Conservation (phyloP, 805 yeast species). For the Candida jianshihensis region DNA sequence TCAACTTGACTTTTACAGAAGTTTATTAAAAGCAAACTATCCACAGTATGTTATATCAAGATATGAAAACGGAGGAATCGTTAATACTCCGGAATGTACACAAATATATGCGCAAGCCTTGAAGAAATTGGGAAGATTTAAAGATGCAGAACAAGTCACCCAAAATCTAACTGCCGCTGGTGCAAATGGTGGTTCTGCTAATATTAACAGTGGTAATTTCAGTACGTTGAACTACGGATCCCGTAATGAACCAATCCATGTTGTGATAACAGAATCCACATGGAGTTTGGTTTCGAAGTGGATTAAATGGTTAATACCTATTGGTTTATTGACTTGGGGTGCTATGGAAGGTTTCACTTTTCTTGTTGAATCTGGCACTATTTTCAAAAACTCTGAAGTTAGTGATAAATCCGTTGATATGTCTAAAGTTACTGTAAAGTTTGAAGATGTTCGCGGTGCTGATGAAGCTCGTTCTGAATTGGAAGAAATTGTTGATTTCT, state of each 20-base stretch:
- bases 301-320: conserved; percentile 82
- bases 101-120: conserved; percentile 76
- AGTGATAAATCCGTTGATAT: conserved; percentile 75
- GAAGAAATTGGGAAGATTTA: conserved; percentile 65
- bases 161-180: conserved; percentile 34
- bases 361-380: conserved; percentile 75
- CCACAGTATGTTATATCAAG: conserved; percentile 97
- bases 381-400: conserved; percentile 65
- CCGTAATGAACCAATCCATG: conserved; percentile 82
- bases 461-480: conserved; percentile 98
- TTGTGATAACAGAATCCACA: conserved; percentile 82
- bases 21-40: conserved; percentile 69
- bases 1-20: conserved; percentile 81
- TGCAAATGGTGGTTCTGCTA: conserved; percentile 3
- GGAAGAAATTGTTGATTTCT: conserved; percentile 95
- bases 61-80: conserved; percentile 91
- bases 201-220: conserved; percentile 2
- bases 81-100: conserved; percentile 73
- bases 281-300: conserved; percentile 74
- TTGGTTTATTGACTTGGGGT: conserved; percentile 75
- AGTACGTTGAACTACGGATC: conserved; percentile 43
- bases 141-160: conserved; percentile 67
- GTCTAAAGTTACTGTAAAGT: conserved; percentile 76
- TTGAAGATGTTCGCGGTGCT: conserved; percentile 92
- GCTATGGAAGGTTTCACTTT: conserved; percentile 73